A percentile compares a stretch with the other conserved stretches of the same genome.
phyloP scores from a whole-genome alignment of 192 early-diverging fungal species.

The Mortierella claussenii region DNA sequence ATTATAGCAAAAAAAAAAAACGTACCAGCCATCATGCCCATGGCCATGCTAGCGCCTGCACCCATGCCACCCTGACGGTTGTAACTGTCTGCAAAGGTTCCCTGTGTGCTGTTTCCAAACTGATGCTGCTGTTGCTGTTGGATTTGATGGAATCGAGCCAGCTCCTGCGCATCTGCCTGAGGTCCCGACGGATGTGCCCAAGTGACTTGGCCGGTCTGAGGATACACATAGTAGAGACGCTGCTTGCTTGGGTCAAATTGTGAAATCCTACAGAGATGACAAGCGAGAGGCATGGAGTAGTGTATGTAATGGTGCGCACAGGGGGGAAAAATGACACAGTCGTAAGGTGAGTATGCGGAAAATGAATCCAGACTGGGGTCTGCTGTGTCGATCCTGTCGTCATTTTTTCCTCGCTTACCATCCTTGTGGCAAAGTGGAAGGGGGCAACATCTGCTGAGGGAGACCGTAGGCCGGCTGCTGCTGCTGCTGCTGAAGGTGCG shows the following conservation, averaged over 20 bases:
- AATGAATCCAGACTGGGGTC: too few species aligned
- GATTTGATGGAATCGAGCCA: slow-evolving; percentile 38
- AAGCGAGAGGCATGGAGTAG: too few species aligned
- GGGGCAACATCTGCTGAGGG: slow-evolving; percentile 29
- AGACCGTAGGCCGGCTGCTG: slow-evolving; percentile 23
- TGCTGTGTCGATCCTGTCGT: neutral
- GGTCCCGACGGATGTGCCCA: slow-evolving; percentile 37
- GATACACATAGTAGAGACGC: slow-evolving; percentile 43
- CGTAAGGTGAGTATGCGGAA: too few species aligned
- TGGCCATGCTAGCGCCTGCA: slow-evolving; percentile 36
- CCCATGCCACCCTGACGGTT: slow-evolving; percentile 46
- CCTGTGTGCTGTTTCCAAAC: neutral
- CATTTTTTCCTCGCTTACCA: slow-evolving; percentile 10
- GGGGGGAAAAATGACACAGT: too few species aligned
- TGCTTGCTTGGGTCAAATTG: slow-evolving; percentile 40
- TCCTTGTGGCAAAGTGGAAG: slow-evolving; percentile 48
- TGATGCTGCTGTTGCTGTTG: slow-evolving; percentile 23
- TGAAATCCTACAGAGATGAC: slow-evolving; percentile 33
- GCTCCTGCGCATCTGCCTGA: slow-evolving; percentile 26
- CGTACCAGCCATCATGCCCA: slow-evolving; percentile 39
- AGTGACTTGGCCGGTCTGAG: slow-evolving; percentile 29
- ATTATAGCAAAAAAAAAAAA: neutral
- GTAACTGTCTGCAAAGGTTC: slow-evolving; percentile 23
- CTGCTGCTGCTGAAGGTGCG: slow-evolving; percentile 6
- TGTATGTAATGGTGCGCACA: too few species aligned